Conservation (phyloP, 2,329 filamentous ascomycete species). For the Daldinia sp. region DNA sequence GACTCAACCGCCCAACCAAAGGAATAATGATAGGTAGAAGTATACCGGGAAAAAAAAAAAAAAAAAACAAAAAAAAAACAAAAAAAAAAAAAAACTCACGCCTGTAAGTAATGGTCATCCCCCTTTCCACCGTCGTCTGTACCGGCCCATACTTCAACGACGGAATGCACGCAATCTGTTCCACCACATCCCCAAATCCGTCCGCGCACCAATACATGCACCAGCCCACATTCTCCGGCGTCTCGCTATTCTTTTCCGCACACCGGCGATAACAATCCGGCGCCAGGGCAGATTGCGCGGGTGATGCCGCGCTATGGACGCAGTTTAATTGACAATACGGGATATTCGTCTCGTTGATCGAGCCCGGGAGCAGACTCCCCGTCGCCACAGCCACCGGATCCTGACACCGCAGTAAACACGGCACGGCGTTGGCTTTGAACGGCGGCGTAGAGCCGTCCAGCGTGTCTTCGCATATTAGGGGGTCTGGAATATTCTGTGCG, state of each 20-base stretch:
- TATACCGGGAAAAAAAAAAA: neutral
- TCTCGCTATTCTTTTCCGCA: constrained; percentile 6
- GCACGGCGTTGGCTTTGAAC: constrained; percentile 17
- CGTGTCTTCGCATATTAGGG: constrained; percentile 30
- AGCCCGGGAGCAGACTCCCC: constrained; percentile 21
- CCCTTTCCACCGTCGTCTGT: neutral
- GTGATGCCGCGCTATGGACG: constrained; percentile 8
- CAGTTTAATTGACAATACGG: constrained; percentile 29
- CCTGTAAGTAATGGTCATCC: constrained; percentile 1
- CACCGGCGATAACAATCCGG: constrained; percentile 14
- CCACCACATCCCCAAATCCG: constrained; percentile 21
- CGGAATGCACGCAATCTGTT: constrained; percentile 23
- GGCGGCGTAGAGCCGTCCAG: constrained; percentile 22
- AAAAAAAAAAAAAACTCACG: constrained; percentile 1
- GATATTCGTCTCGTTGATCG: constrained; percentile 23
- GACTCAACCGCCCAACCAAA: neutral
- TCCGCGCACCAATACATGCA: constrained; percentile 35
- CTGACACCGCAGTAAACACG: constrained; percentile 25
- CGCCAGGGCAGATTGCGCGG: constrained; percentile 11
- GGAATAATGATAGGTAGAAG: no score
- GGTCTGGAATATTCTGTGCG: constrained; percentile 6
- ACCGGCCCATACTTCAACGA: constrained; percentile 12
- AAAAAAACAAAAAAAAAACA: neutral
- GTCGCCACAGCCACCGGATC: constrained; percentile 10
- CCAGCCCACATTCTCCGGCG: constrained; percentile 27